Evolutionary conservation across 371 early-diverging fungal genomes (phyloP), one percentile per base, ranked within the genome.

Genomic region (Coemansia sp.): DNA sequence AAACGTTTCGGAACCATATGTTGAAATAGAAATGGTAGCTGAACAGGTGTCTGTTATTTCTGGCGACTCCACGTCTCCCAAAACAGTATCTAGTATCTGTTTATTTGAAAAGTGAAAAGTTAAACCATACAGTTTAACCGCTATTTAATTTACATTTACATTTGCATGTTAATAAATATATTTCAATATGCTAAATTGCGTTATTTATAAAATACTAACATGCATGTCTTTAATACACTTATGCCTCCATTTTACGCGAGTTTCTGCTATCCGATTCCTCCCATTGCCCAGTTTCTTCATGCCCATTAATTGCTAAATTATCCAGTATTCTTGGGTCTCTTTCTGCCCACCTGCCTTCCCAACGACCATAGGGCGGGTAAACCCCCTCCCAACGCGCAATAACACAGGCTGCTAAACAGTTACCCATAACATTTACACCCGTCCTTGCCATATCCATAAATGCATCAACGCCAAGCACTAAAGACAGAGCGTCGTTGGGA

Each of bases 371-470:
- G 6, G 20, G n/a, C 21, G 20, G 50, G 9, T 50, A 50, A 3
- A 50, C 50, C 5, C 50, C 20, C 50, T 50, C 50, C 50, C 50
- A 50, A 2, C 50, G 50, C 3, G 20, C 20, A 50, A 50, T 50
- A 20, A 50, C 50, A 20, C 50, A 50, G n/a, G 50, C 9, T n/a
- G 50, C 50, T 9, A 50, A 21, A 20, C 50, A 50, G 20, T 50
- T 50, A 9, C 50, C 50, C 50, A 50, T 50, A 9, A 50, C 50
- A n/a, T 44, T 44, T 5, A 44, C 44, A 44, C 44, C 44, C 7
- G 44, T 44, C n/a, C 44, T 44, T n/a, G n/a, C 44, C 44, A 44
- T 44, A 44, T 44, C 44, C 44, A 44, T 44, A 44, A 44, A 44
- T 12, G 44, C 44, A 44, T 44, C 44, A 44, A 44, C n/a, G n/a